A percentile compares a stretch with the other conserved stretches of the same genome.
These are phyloP conservation scores for Xylariaceae sp. DNA, from an alignment of 2,329 filamentous ascomycete species.

Conservation along the genomic window DNA sequence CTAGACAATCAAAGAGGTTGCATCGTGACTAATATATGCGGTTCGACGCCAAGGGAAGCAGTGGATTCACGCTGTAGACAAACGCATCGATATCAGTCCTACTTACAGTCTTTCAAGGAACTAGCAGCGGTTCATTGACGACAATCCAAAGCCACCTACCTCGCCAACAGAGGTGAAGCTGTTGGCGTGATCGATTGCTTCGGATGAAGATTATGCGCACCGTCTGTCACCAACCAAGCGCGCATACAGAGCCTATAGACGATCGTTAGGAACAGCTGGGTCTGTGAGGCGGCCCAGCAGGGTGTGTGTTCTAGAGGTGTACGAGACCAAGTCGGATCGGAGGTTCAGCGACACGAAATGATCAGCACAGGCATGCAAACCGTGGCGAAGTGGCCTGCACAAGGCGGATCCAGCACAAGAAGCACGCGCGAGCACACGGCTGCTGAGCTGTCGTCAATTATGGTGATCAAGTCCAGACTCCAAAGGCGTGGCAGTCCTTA, in stretches of 20 bases:
- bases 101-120: constrained; percentile 3
- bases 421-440: background rate
- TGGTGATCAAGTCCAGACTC: background rate
- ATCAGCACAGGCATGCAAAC: background rate
- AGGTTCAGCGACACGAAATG: background rate
- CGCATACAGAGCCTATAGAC: background rate
- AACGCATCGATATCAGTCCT: constrained; percentile 1
- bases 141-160: background rate
- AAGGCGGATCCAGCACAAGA: background rate
- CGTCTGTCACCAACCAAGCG: constrained; percentile 4
- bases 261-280: constrained; percentile 6
- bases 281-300: background rate
- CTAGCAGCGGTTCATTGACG: background rate
- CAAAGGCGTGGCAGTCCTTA: constrained; percentile 1
- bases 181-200: background rate
- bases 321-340: background rate
- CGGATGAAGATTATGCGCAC: background rate
- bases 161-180: background rate
- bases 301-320: background rate
- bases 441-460: background rate
- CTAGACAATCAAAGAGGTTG: background rate
- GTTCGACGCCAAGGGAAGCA: background rate
- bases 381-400: background rate
- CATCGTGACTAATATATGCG: background rate
- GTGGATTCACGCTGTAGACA: background rate